These are phyloP conservation scores for Madurella fahalii DNA, from an alignment of 2,329 filamentous ascomycete species.

Conservation along the genomic window DNA sequence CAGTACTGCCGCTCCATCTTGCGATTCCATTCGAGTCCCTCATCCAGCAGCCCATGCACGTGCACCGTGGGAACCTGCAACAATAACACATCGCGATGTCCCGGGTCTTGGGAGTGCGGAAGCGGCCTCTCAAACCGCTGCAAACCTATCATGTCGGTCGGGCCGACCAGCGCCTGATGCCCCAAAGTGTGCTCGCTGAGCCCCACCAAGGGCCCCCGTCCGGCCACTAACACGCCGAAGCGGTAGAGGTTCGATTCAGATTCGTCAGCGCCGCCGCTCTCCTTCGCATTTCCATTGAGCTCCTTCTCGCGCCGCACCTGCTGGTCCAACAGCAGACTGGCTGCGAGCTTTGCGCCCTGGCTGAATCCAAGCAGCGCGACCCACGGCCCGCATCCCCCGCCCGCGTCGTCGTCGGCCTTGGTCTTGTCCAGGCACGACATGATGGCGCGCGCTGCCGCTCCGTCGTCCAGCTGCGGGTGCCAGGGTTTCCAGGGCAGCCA, in stretches of 20 bases:
- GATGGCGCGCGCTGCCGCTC: constrained; percentile 41
- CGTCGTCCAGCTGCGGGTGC: constrained; percentile 20
- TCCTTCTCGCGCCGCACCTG: constrained; percentile 45
- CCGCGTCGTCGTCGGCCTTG: constrained; percentile 41
- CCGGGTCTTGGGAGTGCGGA: too few relatives aligned
- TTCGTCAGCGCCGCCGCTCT: constrained; percentile 21
- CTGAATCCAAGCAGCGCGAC: constrained; percentile 62
- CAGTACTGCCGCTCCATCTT: constrained; percentile 57
- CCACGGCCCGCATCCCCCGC: constrained; percentile 52
- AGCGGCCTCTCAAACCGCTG: too few relatives aligned
- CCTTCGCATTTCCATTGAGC: constrained; percentile 18
- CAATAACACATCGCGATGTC: constrained; percentile 26
- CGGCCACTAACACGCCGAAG: constrained; percentile 61
- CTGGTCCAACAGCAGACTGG: constrained; percentile 57
- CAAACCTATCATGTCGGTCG: constrained; percentile 33
- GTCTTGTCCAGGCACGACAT: constrained; percentile 35
- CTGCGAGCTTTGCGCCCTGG: constrained; percentile 60
- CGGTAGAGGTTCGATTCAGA: constrained; percentile 39
- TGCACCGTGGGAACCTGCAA: constrained; percentile 60
- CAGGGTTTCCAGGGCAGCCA: constrained; percentile 52
- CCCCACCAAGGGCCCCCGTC: constrained; percentile 55
- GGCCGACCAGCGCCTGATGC: constrained; percentile 37
- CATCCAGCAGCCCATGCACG: constrained; percentile 61
- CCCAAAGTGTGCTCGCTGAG: constrained; percentile 27
- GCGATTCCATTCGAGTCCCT: constrained; percentile 56